These are phyloP conservation scores for Vaccinium corymbosum DNA, from an alignment of 148 eudicot genomes.

Conservation along the genomic window DNA sequence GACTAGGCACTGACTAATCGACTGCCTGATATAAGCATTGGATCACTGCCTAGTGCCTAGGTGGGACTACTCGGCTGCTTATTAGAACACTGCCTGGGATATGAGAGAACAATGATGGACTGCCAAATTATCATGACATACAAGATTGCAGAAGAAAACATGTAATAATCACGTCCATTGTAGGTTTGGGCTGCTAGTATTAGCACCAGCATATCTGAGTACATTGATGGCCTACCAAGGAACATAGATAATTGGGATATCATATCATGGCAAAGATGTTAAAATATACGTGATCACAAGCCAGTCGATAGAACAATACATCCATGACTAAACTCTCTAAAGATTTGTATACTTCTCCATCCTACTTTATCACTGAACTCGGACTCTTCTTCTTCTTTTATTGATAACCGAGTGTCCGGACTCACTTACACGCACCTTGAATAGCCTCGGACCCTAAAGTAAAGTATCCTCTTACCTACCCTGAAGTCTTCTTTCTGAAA, in stretches of 20 bases:
- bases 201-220: not conserved
- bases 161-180: not conserved
- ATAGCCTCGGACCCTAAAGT: not conserved
- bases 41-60: too few species aligned
- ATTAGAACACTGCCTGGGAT: too few species aligned
- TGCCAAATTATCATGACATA: too few species aligned
- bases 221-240: not conserved
- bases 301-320: not conserved
- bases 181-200: not conserved
- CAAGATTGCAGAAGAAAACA: not conserved
- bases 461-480: not conserved
- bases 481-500: not conserved
- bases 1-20: too few species aligned
- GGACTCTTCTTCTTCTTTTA: too few species aligned
- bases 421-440: not conserved
- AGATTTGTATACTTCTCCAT: too few species aligned
- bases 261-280: not conserved
- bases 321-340: not conserved
- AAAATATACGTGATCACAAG: not conserved
- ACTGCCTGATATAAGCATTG: too few species aligned
- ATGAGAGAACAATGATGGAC: too few species aligned
- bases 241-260: too few species aligned
- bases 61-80: too few species aligned
- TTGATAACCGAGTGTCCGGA: not conserved
- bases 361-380: too few species aligned